Base-by-base conservation (phyloP, 2,329 filamentous ascomycete species). In the Diaporthe citri region DNA sequence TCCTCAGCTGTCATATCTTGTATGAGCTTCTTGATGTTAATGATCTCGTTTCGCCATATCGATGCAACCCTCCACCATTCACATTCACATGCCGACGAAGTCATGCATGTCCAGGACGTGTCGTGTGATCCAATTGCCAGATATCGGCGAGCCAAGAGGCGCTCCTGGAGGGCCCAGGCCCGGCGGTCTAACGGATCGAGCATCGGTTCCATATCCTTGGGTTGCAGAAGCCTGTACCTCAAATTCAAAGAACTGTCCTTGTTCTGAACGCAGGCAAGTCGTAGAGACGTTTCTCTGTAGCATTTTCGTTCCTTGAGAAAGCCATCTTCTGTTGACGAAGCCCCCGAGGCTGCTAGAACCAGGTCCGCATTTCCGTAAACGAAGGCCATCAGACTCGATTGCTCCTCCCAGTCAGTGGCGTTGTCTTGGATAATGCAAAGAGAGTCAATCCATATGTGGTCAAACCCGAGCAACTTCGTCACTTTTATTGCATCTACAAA, bases 41-140 rank as follows among this genome's bases (percentile, higher is more conserved):
- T 1, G 5, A 51, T 36, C 20, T n/a, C 43, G 0, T 4, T 0
- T 0, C 20, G 28, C 31, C 22, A 10, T 4, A 39, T 34, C 0
- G 62, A 67, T 1, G 12, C 20, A 1, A 20, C 12, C 12, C 31
- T 51, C 62, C 62, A 67, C 62, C 62, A 67, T 51, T 48, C 62
- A 4, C 62, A 51, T 20, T 67, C 31, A 6, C 46, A 67, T 10
- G 34, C 31, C 15, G 8, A 22, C 0, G 31, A 20, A 17, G 46
- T 52, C 1, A 5, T 39, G 15, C 46, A 67, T 25, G 62, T 10
- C 62, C 46, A 67, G 0, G 62, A 13, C 4, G 31, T 52, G 9
- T 52, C 64, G 0, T 52, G 31, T 1, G 46, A 52, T 1, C 64
- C 64, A 22, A 52, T 6, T 1, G 64, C 46, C n/a, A 67, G 22